Conservation (phyloP, 768 basidiomycete species). For the Lentinula lateritia region DNA sequence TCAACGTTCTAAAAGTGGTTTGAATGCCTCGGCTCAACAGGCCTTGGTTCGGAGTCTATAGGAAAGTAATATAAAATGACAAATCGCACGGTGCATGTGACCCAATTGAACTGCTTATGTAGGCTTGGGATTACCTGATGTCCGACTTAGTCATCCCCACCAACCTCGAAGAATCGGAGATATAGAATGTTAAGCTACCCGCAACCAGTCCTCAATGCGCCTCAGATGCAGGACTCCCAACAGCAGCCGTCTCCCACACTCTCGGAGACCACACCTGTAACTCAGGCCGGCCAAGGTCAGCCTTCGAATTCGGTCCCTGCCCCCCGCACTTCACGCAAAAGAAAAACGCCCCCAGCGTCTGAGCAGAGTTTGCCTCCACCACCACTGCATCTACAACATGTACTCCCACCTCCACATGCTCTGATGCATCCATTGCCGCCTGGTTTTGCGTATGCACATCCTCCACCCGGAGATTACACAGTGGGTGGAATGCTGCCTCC, state of each 20-base stretch:
- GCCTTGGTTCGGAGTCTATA: too few species aligned
- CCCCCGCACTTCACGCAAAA: slow-evolving; percentile 49
- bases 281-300: slow-evolving; percentile 6
- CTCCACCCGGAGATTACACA: slow-evolving; percentile 40
- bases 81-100: not conserved
- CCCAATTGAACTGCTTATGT: not conserved
- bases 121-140: not conserved
- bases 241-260: not conserved
- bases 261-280: not conserved
- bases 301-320: slow-evolving; percentile 27
- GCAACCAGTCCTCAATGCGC: slow-evolving; percentile 5
- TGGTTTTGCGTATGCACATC: slow-evolving; percentile 38
- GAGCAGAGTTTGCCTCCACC: slow-evolving; percentile 24
- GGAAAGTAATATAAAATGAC: not conserved
- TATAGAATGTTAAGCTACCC: slow-evolving; percentile 2
- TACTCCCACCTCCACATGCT: slow-evolving; percentile 49
- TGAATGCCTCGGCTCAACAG: too few species aligned
- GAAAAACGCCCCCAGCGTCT: slow-evolving; percentile 55
- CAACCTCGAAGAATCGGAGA: not conserved
- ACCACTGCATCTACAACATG: slow-evolving; percentile 40
- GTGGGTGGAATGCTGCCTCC: slow-evolving; percentile 43
- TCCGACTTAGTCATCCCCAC: not conserved
- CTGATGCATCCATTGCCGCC: slow-evolving; percentile 48
- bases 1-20: too few species aligned
- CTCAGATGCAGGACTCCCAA: slow-evolving; percentile 1